Percentiles rank a stretch among this genome's conserved stretches.
phyloP scores from a whole-genome alignment of 2,329 filamentous ascomycete genomes.

The Aureobasidium vineae region DNA sequence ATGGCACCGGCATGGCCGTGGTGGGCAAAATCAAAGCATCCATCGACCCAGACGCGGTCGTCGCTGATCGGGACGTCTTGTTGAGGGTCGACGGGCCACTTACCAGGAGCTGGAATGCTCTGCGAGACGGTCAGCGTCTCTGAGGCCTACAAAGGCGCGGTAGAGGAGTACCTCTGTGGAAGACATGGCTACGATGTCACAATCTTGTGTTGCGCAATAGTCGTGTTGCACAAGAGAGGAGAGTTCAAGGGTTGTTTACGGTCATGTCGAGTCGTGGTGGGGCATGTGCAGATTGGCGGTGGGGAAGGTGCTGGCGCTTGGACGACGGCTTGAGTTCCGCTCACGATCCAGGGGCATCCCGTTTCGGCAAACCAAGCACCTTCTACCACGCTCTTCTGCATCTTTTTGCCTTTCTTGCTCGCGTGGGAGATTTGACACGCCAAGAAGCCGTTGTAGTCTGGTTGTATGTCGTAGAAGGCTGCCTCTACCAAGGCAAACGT shows the following conservation, averaged over 20 bases:
- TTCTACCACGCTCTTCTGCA: background rate
- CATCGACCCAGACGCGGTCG: slow-evolving; percentile 93
- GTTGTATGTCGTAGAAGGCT: slow-evolving; percentile 20
- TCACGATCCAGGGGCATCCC: slow-evolving; percentile 1
- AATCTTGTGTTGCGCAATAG: background rate
- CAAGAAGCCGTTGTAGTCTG: slow-evolving; percentile 4
- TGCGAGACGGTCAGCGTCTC: slow-evolving; percentile 26
- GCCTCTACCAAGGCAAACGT: background rate
- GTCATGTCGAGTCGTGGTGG: background rate
- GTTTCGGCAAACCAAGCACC: background rate
- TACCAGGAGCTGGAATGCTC: slow-evolving; percentile 52
- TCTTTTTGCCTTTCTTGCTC: background rate
- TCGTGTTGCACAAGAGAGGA: background rate
- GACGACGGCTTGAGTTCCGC: background rate
- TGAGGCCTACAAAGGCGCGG: background rate
- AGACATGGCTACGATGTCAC: slow-evolving; percentile 8
- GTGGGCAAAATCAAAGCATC: slow-evolving; percentile 99
- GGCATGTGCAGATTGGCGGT: slow-evolving; percentile 10
- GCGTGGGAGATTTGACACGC: slow-evolving; percentile 19
- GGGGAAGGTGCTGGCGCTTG: slow-evolving; percentile 5
- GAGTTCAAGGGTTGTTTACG: background rate
- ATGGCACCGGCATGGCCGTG: slow-evolving; percentile 97
- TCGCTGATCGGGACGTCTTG: slow-evolving; percentile 57
- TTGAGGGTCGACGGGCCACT: slow-evolving; percentile 66
- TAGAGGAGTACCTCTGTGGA: slow-evolving; percentile 12